Conservation (phyloP, 768 basidiomycete genomes). For the Leccinellum luteum region DNA sequence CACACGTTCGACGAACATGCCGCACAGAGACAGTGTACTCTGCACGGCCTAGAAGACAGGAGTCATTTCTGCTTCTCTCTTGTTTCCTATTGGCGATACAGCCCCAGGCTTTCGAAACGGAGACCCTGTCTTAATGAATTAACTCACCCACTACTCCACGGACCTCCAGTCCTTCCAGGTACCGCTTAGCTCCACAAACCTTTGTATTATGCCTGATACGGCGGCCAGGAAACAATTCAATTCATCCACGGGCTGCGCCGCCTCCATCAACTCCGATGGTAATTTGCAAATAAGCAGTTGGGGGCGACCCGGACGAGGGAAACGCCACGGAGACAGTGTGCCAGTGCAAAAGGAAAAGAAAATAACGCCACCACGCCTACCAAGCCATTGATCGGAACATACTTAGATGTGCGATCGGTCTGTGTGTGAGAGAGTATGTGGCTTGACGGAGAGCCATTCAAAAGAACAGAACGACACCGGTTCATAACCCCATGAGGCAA, state of each 20-base stretch:
- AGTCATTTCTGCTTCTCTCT: neutral
- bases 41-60: neutral
- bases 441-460: conserved; percentile 1
- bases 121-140: conserved; percentile 20
- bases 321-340: conserved; percentile 23
- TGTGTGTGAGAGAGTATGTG: neutral
- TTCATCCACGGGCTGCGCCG: conserved; percentile 15
- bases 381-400: conserved; percentile 24
- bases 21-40: conserved; percentile 2
- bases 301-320: conserved; percentile 17
- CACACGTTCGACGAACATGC: conserved; percentile 21
- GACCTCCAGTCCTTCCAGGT: conserved; percentile 14
- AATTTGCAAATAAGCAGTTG: conserved; percentile 23
- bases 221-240: conserved; percentile 8
- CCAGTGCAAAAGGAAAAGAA: neutral
- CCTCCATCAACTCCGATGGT: conserved; percentile 15
- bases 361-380: conserved; percentile 19
- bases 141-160: conserved; percentile 14
- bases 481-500: conserved; percentile 16
- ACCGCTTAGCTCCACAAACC: conserved; percentile 16
- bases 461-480: conserved; percentile 5
- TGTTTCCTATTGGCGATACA: neutral
- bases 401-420: conserved; percentile 22
- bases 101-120: conserved; percentile 4
- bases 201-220: conserved; percentile 4